Evolutionary conservation across 371 early-diverging fungal genomes (phyloP), one percentile per base, ranked within the genome.

Genomic region (Circinella minor): DNA sequence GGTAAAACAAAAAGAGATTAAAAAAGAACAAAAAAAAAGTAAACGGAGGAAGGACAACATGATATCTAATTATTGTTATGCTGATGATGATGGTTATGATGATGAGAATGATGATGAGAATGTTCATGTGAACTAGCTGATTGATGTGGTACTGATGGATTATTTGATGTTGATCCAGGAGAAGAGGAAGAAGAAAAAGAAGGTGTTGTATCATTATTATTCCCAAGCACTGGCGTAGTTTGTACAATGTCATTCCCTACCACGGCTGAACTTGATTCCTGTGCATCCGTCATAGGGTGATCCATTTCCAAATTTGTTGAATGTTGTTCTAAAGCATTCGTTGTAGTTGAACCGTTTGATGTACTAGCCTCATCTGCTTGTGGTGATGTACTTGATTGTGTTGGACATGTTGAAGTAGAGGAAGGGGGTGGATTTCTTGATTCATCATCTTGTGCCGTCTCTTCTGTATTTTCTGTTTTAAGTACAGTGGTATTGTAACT

Each of bases 401-500:
- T 8, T 39, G 61, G 34, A 17, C 17, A 60, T 27, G 65, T 18
- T 15, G 65, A 63, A 17, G 66, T 55, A 37, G 66, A 43, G n/a
- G 49, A 27, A 9, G 38, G 47, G 11, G 20, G 13, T 13, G 36
- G 60, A 14, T 48, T 46, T 37, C 46, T 59, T 57, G 54, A 20
- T 48, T 46, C 51, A 46, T 36, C 34, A 14, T 62, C 65, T 13
- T 47, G 49, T 57, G 68, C 66, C 14, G 62, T 57, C 34, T 70
- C 71, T 60, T 69, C 71, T 39, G 59, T 71, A 17, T 70, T 71
- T 65, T 75, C 75, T 0, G 95, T 95, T 54, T 86, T 83, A 60
- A 95, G 72, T 0, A 96, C 90, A 66, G 93, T 95, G 13, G 98
- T 98, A 77, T 97, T 98, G 81, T 95, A 98, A 27, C 95, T 93